Conservation (phyloP, 164 flowering plant genomes). For the Macadamia integrifolia region DNA sequence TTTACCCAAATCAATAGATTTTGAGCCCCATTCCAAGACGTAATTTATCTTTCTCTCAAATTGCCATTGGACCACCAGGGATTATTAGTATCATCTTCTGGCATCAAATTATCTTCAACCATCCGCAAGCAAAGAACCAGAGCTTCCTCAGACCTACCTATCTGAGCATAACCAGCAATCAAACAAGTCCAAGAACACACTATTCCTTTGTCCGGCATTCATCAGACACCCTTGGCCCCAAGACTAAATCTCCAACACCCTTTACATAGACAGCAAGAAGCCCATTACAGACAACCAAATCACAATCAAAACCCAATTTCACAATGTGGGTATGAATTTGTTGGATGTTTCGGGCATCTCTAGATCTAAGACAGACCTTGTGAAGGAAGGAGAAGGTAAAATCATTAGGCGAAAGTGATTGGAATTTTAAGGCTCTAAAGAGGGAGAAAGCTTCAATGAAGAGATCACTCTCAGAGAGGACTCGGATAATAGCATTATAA, state of each 20-base stretch:
- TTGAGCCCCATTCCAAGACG: no score
- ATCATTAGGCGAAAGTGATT: slow-evolving; percentile 44
- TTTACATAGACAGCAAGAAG: slow-evolving; percentile 43
- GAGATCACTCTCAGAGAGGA: no score
- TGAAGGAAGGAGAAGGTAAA: slow-evolving; percentile 56
- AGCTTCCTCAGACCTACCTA: slow-evolving; percentile 26
- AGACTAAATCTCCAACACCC: slow-evolving; percentile 32
- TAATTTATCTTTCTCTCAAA: no score
- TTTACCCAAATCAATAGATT: no score
- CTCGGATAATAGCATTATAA: no score
- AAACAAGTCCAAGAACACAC: slow-evolving; percentile 49
- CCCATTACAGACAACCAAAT: slow-evolving; percentile 46
- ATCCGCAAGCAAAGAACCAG: slow-evolving; percentile 39
- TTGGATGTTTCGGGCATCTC: slow-evolving; percentile 7
- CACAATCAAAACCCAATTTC: slow-evolving; percentile 34
- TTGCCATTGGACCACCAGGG: no score
- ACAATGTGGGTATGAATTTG: slow-evolving; percentile 42
- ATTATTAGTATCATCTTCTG: slow-evolving; percentile 39
- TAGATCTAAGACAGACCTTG: slow-evolving; percentile 36
- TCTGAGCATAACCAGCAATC: slow-evolving; percentile 33
- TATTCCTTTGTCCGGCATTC: slow-evolving; percentile 41
- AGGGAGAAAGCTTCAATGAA: background rate
- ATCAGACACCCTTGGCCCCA: slow-evolving; percentile 48
- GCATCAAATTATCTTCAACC: slow-evolving; percentile 37
- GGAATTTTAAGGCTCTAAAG: slow-evolving; percentile 27